Percentiles rank a stretch among this genome's conserved stretches.
Conservation (phyloP, 192 early-diverging fungal species). For the Entophlyctis luteolus region DNA sequence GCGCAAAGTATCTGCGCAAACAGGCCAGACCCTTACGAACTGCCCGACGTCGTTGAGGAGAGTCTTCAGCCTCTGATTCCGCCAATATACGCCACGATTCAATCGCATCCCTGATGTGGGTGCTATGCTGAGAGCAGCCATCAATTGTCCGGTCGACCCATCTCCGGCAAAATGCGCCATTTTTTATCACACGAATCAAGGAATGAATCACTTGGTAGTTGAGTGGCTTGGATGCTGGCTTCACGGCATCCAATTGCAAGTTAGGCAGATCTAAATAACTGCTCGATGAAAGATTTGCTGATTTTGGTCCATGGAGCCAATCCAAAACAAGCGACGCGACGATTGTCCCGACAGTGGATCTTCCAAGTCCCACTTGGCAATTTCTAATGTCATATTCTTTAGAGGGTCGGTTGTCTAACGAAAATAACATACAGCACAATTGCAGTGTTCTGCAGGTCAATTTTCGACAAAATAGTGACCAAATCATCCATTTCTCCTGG, state of each 20-base stretch:
- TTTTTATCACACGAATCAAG: slow-evolving; percentile 56
- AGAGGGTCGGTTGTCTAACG: not conserved
- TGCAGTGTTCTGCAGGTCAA: slow-evolving; percentile 38
- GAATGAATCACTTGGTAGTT: slow-evolving; percentile 60
- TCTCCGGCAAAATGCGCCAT: slow-evolving; percentile 55
- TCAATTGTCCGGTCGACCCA: slow-evolving; percentile 58
- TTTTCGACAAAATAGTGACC: slow-evolving; percentile 38
- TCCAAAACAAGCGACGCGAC: slow-evolving; percentile 34
- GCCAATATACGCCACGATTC: slow-evolving; percentile 41
- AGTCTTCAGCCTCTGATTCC: slow-evolving; percentile 30
- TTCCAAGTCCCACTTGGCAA: slow-evolving; percentile 61
- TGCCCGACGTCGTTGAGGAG: slow-evolving; percentile 12
- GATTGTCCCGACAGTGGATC: slow-evolving; percentile 57
- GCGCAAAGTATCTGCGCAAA: slow-evolving; percentile 50
- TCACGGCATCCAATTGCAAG: not conserved
- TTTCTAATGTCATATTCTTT: slow-evolving; percentile 30
- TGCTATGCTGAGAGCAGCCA: slow-evolving; percentile 31
- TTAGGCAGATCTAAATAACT: not conserved
- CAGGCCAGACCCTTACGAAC: slow-evolving; percentile 30
- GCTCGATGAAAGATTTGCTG: not conserved
- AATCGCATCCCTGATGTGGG: slow-evolving; percentile 58
- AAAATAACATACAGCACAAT: slow-evolving; percentile 45
- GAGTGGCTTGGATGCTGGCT: slow-evolving; percentile 6
- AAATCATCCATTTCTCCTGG: slow-evolving; percentile 54
- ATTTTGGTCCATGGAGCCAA: slow-evolving; percentile 36